A percentile compares a stretch with the other conserved stretches of the same genome.
phyloP scores from a whole-genome alignment of 257 asterid genomes.

The Anisodus acutangulus region DNA sequence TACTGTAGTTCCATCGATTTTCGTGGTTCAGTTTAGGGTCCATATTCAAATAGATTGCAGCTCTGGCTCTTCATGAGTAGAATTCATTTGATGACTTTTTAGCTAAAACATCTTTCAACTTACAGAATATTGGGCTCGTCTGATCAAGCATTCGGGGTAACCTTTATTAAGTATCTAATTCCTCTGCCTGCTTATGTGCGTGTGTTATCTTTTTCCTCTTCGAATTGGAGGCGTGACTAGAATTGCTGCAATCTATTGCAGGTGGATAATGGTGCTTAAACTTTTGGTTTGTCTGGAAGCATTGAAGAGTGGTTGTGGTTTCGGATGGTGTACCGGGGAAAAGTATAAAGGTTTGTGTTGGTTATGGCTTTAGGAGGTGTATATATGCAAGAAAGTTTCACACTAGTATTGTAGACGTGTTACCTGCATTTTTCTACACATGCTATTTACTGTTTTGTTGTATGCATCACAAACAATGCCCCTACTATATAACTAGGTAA shows the following conservation, averaged over 20 bases:
- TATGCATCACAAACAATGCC: background rate
- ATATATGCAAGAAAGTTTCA: background rate
- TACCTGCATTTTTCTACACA: background rate
- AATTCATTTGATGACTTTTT: background rate
- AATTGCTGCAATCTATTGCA: slow-evolving; percentile 6
- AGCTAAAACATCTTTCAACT: background rate
- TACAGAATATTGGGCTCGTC: background rate
- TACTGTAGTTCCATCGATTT: background rate
- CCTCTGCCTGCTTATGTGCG: background rate
- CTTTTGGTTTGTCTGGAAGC: background rate
- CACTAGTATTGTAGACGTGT: background rate
- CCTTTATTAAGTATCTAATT: background rate
- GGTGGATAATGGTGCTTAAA: background rate
- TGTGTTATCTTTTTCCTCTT: background rate
- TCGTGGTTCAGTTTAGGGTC: background rate
- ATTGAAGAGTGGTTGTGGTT: background rate
- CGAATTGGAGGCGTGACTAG: background rate
- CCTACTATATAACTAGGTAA: background rate
- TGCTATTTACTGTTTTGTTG: background rate
- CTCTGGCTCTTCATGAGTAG: background rate
- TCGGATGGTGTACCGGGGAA: background rate
- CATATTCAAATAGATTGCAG: background rate
- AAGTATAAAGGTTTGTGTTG: background rate
- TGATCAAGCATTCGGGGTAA: background rate
- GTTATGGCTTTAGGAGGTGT: background rate